These are phyloP conservation scores for Hemisphaericaspora xylofermentans DNA, from an alignment of 1,139 yeast species.

Conservation along the genomic window DNA sequence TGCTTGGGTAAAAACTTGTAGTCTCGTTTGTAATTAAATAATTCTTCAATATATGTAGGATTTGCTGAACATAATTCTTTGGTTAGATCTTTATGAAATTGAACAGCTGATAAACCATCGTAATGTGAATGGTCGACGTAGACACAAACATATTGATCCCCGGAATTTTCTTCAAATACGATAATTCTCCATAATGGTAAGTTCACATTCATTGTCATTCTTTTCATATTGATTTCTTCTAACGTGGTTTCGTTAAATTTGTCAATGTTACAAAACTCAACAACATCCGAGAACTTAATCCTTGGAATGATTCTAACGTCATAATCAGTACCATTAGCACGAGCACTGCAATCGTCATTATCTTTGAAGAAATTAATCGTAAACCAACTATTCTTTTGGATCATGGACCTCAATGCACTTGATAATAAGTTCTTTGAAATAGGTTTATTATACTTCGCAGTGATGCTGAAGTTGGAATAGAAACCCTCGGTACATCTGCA, in stretches of 20 bases:
- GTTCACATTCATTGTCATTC: conserved; percentile 16
- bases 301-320: conserved; percentile 18
- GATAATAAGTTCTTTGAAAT: conserved; percentile 23
- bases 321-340: conserved; percentile 17
- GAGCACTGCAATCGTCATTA: conserved; percentile 13
- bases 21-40: conserved; percentile 14
- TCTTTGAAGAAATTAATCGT: conserved; percentile 20
- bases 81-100: conserved; percentile 33
- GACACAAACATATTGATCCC: conserved; percentile 24
- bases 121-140: conserved; percentile 34
- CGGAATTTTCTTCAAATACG: conserved; percentile 20
- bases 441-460: conserved; percentile 23
- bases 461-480: conserved; percentile 31
- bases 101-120: conserved; percentile 36
- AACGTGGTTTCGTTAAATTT: conserved; percentile 18
- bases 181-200: conserved; percentile 35
- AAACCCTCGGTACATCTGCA: conserved; percentile 23
- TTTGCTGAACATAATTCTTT: conserved; percentile 13
- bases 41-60: conserved; percentile 8
- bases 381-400: conserved; percentile 24
- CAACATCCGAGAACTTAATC: conserved; percentile 29
- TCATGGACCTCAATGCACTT: conserved; percentile 23
- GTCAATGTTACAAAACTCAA: conserved; percentile 16
- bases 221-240: conserved; percentile 17
- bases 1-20: conserved; percentile 10